Conservation (phyloP, 2,329 filamentous ascomycete genomes). For the Fusarium sp. region DNA sequence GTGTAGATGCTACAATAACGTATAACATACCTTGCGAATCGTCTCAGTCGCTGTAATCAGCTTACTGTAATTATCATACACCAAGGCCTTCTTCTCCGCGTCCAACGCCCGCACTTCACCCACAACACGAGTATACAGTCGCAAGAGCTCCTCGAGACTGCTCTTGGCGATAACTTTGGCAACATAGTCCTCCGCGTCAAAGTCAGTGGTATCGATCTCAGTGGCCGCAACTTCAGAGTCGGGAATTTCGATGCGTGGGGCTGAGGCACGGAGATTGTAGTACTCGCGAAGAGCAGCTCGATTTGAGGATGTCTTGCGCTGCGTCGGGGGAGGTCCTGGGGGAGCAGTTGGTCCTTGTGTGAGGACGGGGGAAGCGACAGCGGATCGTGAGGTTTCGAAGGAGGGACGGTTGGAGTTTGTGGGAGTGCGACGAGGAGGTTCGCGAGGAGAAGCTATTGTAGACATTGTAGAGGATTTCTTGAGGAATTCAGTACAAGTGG, state of each 20-base stretch:
- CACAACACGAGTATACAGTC: conserved; percentile 77
- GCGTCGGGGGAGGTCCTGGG: conserved; percentile 21
- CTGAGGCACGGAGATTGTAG: conserved; percentile 77
- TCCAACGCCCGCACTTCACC: conserved; percentile 90
- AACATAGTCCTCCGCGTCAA: conserved; percentile 80
- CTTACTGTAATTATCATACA: conserved; percentile 99
- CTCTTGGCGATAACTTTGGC: conserved; percentile 70
- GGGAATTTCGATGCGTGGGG: conserved; percentile 60
- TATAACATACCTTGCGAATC: conserved; percentile 75
- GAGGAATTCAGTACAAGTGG: background rate
- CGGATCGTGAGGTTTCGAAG: conserved; percentile 74
- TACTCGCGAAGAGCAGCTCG: conserved; percentile 92
- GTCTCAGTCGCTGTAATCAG: conserved; percentile 97
- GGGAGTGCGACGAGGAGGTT: conserved; percentile 70
- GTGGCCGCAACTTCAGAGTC: conserved; percentile 71
- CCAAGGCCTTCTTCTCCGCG: conserved; percentile 94
- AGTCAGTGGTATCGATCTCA: conserved; percentile 80
- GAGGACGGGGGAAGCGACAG: conserved; percentile 64
- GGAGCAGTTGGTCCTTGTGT: conserved; percentile 40
- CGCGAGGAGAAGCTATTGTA: conserved; percentile 73
- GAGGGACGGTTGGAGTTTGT: conserved; percentile 83
- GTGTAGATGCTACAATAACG: too few relatives aligned
- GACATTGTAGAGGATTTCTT: conserved; percentile 65
- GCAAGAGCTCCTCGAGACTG: conserved; percentile 76
- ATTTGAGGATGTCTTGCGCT: conserved; percentile 69